phyloP scores from a whole-genome alignment of 2,329 filamentous ascomycete genomes.

The Paecilomyces sp. region DNA sequence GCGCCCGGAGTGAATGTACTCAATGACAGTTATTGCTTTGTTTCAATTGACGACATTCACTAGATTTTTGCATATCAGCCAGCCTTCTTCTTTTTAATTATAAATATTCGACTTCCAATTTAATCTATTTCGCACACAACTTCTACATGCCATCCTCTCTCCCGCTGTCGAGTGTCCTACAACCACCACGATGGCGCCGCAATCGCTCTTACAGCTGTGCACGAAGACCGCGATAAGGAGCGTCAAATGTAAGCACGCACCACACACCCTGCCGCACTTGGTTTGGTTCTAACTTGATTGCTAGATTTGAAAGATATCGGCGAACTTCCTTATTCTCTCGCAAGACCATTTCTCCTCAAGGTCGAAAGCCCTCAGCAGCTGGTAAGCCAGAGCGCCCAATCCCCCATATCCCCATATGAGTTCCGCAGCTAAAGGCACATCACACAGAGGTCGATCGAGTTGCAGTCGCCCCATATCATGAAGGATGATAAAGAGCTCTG shows the following conservation, averaged over 20 bases:
- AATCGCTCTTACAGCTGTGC: conserved; percentile 27
- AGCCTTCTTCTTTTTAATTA: not conserved
- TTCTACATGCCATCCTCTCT: conserved; percentile 10
- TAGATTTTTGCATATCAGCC: not conserved
- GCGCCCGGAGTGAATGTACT: not conserved
- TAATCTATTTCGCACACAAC: not conserved
- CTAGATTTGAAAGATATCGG: conserved; percentile 62
- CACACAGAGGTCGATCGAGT: conserved; percentile 54
- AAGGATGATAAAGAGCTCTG: conserved; percentile 67
- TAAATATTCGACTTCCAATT: not conserved
- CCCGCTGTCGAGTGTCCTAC: conserved; percentile 9
- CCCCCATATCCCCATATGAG: not conserved
- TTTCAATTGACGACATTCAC: not conserved
- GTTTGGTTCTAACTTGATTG: conserved; percentile 2
- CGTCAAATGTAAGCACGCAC: conserved; percentile 24
- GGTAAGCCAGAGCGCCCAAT: conserved; percentile 30
- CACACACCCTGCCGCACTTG: not conserved
- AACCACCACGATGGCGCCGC: conserved; percentile 23
- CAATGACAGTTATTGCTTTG: not conserved
- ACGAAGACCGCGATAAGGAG: conserved; percentile 29
- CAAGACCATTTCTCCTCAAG: conserved; percentile 61
- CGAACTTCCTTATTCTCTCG: conserved; percentile 59
- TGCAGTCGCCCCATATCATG: conserved; percentile 67
- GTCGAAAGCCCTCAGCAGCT: conserved; percentile 70
- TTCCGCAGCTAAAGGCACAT: conserved; percentile 4